Percentiles rank a stretch among this genome's conserved stretches.
phyloP scores from a whole-genome alignment of 2,329 filamentous ascomycete genomes.

The Cucurbitaria berberidis region DNA sequence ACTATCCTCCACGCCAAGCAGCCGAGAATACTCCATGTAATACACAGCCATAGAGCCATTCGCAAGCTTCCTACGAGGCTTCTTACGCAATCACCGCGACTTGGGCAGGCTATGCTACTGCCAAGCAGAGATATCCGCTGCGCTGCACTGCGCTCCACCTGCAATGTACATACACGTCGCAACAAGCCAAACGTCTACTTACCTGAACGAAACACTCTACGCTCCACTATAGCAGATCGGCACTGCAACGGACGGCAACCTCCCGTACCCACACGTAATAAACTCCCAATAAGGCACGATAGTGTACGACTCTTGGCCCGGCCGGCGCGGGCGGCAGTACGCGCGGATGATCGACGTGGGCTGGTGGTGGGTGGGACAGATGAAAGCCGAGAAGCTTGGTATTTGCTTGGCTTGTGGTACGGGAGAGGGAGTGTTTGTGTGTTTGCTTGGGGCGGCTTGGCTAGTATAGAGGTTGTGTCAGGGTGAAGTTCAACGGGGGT shows the following conservation, averaged over 20 bases:
- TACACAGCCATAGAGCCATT: background rate
- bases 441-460: conserved; percentile 14
- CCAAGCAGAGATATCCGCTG: conserved; percentile 5
- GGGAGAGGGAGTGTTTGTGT: conserved; percentile 5
- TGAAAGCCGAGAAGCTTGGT: conserved; percentile 9
- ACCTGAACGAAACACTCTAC: background rate
- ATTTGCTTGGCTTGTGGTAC: conserved; percentile 12
- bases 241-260: background rate
- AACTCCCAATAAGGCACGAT: background rate
- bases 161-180: background rate
- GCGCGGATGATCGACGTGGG: conserved; percentile 6
- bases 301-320: conserved; percentile 1
- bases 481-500: background rate
- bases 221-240: background rate
- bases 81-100: conserved; percentile 1
- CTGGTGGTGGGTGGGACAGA: conserved; percentile 13
- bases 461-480: conserved; percentile 2
- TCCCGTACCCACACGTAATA: background rate
- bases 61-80: conserved; percentile 1
- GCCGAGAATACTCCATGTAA: background rate
- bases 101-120: background rate
- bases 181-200: background rate
- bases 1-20: conserved; percentile 7
- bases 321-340: background rate
- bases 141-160: background rate